A percentile compares a stretch with the other conserved stretches of the same genome.
Evolutionary conservation across 2,329 filamentous ascomycete genomes (phyloP).

Genomic region (Paecilomyces sp.): DNA sequence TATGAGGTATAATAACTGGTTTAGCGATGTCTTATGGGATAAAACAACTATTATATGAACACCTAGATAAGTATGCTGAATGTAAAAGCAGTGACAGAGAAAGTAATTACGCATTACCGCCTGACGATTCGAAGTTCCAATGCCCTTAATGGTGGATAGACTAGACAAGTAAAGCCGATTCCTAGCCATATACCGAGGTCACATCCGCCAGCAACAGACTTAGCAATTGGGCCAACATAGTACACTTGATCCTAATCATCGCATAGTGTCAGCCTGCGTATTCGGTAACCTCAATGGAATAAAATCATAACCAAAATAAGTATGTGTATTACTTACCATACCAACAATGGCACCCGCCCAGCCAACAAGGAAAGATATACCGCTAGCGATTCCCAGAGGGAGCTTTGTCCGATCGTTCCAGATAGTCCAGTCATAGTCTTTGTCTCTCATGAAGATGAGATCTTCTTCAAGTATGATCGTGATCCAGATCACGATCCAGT

Average conservation of each 20-base stretch:
- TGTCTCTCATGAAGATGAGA: slow-evolving; percentile 33
- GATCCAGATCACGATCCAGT: slow-evolving; percentile 39
- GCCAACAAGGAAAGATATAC: slow-evolving; percentile 28
- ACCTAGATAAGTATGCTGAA: not conserved
- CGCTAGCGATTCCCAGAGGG: slow-evolving; percentile 36
- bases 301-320: not conserved
- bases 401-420: slow-evolving; percentile 33
- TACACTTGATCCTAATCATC: slow-evolving; percentile 27
- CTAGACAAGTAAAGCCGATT: not conserved
- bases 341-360: slow-evolving; percentile 35
- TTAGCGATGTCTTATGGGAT: not conserved
- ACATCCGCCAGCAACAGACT: not conserved
- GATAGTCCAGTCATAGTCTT: slow-evolving; percentile 32
- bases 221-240: slow-evolving; percentile 30
- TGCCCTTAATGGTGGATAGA: not conserved
- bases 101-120: not conserved
- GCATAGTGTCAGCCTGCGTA: not conserved
- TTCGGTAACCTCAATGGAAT: not conserved
- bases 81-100: not conserved
- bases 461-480: slow-evolving; percentile 37
- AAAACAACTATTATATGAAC: not conserved
- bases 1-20: too few relatives aligned
- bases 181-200: not conserved
- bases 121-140: not conserved
- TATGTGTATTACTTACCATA: slow-evolving; percentile 21